phyloP scores from a whole-genome alignment of 441 rosid species.

The Gossypium armourianum region DNA sequence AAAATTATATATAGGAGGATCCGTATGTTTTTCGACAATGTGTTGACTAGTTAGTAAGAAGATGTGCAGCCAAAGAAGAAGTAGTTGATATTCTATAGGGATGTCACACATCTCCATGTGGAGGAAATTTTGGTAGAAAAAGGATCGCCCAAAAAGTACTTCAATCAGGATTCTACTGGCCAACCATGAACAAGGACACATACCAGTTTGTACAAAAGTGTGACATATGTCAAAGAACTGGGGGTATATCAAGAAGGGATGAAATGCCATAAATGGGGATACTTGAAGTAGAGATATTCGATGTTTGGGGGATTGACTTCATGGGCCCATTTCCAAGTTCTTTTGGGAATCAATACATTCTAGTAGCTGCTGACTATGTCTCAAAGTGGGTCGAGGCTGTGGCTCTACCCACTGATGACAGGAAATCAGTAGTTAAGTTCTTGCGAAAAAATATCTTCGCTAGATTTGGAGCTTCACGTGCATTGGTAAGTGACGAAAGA shows the following conservation, averaged over 20 bases:
- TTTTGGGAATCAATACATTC: background rate
- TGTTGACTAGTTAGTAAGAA: background rate
- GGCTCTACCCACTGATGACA: background rate
- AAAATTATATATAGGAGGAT: background rate
- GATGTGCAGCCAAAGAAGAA: background rate
- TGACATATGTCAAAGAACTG: background rate
- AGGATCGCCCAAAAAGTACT: background rate
- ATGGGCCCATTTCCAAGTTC: background rate
- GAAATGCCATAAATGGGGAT: background rate
- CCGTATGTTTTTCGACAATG: background rate
- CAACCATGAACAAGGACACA: background rate
- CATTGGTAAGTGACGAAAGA: background rate
- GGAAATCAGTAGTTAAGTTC: background rate
- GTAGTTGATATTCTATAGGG: background rate
- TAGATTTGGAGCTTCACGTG: background rate
- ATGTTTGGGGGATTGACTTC: background rate
- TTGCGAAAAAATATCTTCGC: background rate
- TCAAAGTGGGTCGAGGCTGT: background rate
- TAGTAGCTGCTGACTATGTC: background rate
- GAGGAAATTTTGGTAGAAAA: background rate
- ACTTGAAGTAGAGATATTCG: background rate
- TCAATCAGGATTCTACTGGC: background rate
- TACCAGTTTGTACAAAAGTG: background rate
- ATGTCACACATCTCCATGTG: background rate
- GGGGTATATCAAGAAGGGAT: background rate